Percentiles rank a stretch among this genome's conserved stretches.
Evolutionary conservation across 2,329 filamentous ascomycete species (phyloP).

Genomic region (Ascocoryne sarcoides): DNA sequence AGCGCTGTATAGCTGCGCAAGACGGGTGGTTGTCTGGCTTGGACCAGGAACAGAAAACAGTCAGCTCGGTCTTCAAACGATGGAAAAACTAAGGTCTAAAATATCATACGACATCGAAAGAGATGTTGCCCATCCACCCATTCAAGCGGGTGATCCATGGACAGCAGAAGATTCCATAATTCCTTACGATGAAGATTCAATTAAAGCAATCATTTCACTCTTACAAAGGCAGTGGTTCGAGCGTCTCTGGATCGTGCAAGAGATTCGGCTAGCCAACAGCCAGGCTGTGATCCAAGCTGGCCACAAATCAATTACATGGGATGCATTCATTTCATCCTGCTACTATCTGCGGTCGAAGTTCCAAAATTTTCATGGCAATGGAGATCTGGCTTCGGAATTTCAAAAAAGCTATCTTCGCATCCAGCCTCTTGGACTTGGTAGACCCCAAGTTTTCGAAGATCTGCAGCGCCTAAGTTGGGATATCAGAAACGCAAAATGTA

Average conservation of each 20-base stretch:
- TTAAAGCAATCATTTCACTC: neutral
- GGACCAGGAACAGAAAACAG: slow-evolving; percentile 11
- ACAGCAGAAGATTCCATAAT: too few relatives aligned
- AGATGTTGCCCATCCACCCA: too few relatives aligned
- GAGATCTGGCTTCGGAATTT: too few relatives aligned
- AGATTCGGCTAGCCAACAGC: neutral
- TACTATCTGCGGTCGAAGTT: too few relatives aligned
- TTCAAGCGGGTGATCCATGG: too few relatives aligned
- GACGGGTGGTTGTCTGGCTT: slow-evolving; percentile 19
- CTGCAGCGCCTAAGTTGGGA: neutral
- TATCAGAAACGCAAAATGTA: neutral
- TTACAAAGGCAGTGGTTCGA: neutral
- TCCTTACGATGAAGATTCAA: too few relatives aligned
- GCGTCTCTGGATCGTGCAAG: neutral
- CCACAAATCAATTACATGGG: neutral
- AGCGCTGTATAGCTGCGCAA: slow-evolving; percentile 15
- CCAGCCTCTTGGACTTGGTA: too few relatives aligned
- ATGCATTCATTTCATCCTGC: too few relatives aligned
- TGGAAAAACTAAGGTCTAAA: too few relatives aligned
- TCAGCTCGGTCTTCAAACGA: slow-evolving; percentile 7
- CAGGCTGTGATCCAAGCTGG: neutral
- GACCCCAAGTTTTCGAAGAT: neutral
- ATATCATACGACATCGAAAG: too few relatives aligned
- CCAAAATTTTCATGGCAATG: too few relatives aligned
- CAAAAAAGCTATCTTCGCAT: too few relatives aligned